Percentiles rank a stretch among this genome's conserved stretches.
These are phyloP conservation scores for Ambrosia hybrid DNA, from an alignment of 140 eudicot genomes.

Conservation along the genomic window DNA sequence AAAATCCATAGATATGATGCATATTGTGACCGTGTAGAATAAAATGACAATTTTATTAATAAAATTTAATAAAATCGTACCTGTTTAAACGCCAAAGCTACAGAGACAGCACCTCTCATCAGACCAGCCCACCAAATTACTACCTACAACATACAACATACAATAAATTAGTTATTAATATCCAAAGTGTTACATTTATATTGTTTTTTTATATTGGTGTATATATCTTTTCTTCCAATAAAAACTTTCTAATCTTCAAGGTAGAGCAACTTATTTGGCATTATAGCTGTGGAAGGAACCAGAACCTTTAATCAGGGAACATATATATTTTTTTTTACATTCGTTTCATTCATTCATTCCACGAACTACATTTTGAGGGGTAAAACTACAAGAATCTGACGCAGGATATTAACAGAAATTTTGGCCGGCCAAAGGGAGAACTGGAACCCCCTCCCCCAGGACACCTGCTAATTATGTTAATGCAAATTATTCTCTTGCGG, in stretches of 20 bases:
- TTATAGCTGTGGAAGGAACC: too few species aligned
- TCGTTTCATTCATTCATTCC: too few species aligned
- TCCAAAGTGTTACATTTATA: not conserved
- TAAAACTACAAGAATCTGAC: too few species aligned
- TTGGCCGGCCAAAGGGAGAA: too few species aligned
- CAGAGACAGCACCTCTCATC: slow-evolving; percentile 98
- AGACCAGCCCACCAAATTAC: slow-evolving; percentile 99
- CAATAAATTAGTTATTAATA: not conserved
- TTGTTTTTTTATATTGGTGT: not conserved
- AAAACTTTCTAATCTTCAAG: not conserved
- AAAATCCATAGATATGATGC: not conserved
- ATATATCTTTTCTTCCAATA: not conserved
- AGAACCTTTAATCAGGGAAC: too few species aligned
- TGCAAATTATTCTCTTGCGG: not conserved
- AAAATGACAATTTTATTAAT: not conserved
- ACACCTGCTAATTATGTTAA: not conserved
- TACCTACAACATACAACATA: slow-evolving; percentile 45
- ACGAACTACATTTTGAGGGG: too few species aligned
- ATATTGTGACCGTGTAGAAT: not conserved
- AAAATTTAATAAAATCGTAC: slow-evolving; percentile 23
- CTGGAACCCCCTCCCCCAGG: not conserved
- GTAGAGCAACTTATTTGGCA: too few species aligned
- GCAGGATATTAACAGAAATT: too few species aligned
- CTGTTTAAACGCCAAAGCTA: slow-evolving; percentile 96
- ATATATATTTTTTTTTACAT: too few species aligned